A percentile compares a stretch with the other conserved stretches of the same genome.
These are phyloP conservation scores for Amanita pallidorosea DNA, from an alignment of 768 basidiomycete species.

Conservation along the genomic window DNA sequence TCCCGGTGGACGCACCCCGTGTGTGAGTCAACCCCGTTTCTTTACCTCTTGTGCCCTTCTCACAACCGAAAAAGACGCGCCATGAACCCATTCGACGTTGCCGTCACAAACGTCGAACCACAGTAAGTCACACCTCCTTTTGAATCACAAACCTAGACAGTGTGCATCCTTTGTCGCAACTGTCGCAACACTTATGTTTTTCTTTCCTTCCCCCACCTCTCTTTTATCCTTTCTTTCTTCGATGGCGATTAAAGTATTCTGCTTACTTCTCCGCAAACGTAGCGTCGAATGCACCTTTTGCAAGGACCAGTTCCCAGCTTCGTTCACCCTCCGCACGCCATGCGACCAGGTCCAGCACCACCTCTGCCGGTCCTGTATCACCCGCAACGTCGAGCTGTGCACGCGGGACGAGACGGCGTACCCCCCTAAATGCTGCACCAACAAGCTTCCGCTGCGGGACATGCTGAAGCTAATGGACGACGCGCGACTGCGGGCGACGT, in stretches of 20 bases:
- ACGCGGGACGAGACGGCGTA: constrained; percentile 40
- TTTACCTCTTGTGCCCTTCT: not conserved
- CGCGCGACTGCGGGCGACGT: not conserved
- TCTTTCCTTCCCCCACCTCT: not conserved
- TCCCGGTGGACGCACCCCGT: not conserved
- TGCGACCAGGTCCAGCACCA: constrained; percentile 24
- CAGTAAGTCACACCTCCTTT: not conserved
- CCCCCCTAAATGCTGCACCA: constrained; percentile 41
- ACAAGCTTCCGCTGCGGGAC: constrained; percentile 5
- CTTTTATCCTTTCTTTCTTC: not conserved
- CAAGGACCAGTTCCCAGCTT: constrained; percentile 18
- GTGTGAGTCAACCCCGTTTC: not conserved
- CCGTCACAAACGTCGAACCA: not conserved
- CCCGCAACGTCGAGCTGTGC: constrained; percentile 27
- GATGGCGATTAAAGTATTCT: not conserved
- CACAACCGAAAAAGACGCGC: not conserved
- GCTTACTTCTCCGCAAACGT: not conserved
- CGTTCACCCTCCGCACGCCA: constrained; percentile 22
- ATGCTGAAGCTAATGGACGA: constrained; percentile 5
- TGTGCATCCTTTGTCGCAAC: no score
- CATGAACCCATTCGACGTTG: not conserved
- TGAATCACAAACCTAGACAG: not conserved
- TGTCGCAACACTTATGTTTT: not conserved
- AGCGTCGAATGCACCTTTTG: constrained; percentile 32
- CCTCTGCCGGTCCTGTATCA: constrained; percentile 36